A percentile compares a stretch with the other conserved stretches of the same genome.
phyloP scores from a whole-genome alignment of 495 filamentous ascomycete genomes.

The Neurospora sp. region DNA sequence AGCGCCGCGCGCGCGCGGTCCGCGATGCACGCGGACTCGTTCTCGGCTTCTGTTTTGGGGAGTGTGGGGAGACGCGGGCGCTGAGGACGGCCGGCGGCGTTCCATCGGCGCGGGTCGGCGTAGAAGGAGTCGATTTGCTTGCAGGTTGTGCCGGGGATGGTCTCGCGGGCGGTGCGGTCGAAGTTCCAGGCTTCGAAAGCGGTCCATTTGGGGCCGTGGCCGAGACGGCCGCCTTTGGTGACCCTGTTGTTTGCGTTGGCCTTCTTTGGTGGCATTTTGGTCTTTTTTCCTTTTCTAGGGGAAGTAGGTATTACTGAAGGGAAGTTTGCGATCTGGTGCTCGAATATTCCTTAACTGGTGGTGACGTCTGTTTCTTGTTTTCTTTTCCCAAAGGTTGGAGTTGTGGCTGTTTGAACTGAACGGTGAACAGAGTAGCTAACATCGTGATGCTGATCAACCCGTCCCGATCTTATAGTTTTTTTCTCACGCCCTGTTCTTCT shows the following conservation, averaged over 20 bases:
- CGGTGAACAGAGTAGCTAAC: not conserved
- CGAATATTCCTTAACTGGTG: not conserved
- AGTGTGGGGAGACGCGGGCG: not conserved
- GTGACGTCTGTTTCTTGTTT: not conserved
- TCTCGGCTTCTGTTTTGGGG: not conserved
- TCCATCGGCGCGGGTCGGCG: not conserved
- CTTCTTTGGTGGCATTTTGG: not conserved
- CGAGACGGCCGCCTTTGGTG: not conserved
- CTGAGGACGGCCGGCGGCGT: not conserved
- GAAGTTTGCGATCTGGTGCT: not conserved
- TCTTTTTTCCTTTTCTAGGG: not conserved
- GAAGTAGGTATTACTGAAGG: not conserved
- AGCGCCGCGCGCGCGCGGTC: not conserved
- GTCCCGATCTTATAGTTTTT: not conserved
- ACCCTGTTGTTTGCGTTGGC: not conserved
- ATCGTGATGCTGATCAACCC: not conserved
- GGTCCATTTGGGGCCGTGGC: not conserved
- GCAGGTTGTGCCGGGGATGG: not conserved
- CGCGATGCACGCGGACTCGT: not conserved
- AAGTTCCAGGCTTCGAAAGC: not conserved
- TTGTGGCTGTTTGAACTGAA: not conserved
- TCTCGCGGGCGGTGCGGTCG: not conserved
- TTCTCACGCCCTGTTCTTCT: not conserved
- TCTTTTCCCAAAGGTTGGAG: not conserved
- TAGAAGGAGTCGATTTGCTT: conserved; percentile 1